Base-by-base conservation (phyloP, 306 rosid genomes). In the Glycine latifolia region DNA sequence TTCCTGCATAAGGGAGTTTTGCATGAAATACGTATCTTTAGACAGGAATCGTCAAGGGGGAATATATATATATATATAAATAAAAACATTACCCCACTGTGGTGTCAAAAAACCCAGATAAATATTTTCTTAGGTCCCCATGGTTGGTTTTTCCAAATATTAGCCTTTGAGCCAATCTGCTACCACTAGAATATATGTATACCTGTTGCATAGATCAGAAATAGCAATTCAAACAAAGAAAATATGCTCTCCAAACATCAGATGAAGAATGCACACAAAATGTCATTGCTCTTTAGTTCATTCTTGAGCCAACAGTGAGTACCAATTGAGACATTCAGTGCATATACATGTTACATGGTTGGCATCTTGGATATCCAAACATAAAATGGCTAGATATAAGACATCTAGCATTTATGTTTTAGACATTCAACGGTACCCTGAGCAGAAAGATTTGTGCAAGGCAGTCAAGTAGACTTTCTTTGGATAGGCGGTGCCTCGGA, bases 181-280 rank as follows among this genome's bases (percentile, higher is more conserved):
- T 95, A 61, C 99, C 98, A 75, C 99, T 95, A 6, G 99, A 95
- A 89, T 95, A 95, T 77, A 95, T 93, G 89, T 93, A 95, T 37
- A 91, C 96, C 99, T 95, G 88, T 81, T 47, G 63, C 86, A 76
- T 46, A 81, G 76, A 70, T 75, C 68, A 82, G 31, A 68, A 55
- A 77, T 39, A 63, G 75, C 56, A 74, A 83, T 43, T 70, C 44
- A 82, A 43, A 20, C 41, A 72, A 77, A 54, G 73, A 6, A 66
- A 79, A 68, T 56, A 73, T 71, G 62, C 15, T 71, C 49, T 83
- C 53, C 68, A 76, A 67, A 76, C 71, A 79, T 17, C n/a, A 72
- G 39, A 70, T 44, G 76, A 62, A 58, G 5, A 54, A 70, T 67
- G 77, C 76, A 76, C 49, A 59, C 48, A 67, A 55, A 69, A 72